Conservation (phyloP, 371 early-diverging fungal species). For the Dinochytrium kinnereticum region DNA sequence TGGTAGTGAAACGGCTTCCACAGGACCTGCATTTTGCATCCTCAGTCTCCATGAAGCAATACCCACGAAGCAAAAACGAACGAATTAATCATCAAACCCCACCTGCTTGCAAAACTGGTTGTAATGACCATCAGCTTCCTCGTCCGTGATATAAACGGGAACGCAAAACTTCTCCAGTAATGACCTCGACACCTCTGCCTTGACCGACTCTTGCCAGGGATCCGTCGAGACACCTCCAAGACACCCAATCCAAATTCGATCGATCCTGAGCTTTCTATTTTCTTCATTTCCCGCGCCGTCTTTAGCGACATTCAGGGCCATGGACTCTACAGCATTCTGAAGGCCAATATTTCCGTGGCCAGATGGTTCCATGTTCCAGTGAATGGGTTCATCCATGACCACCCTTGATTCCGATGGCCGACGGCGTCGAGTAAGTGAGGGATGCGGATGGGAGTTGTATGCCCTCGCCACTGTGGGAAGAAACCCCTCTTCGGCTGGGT, state of each 20-base stretch:
- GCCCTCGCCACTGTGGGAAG: constrained; percentile 19
- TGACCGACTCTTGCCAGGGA: constrained; percentile 65
- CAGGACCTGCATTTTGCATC: constrained; percentile 52
- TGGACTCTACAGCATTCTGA: constrained; percentile 82
- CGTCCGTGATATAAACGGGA: constrained; percentile 65
- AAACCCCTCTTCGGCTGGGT: constrained; percentile 25
- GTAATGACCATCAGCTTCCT: constrained; percentile 60
- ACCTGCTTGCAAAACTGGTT: constrained; percentile 66
- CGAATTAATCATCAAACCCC: not conserved
- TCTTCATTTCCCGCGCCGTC: constrained; percentile 22
- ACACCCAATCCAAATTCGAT: constrained; percentile 76
- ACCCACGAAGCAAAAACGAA: no score
- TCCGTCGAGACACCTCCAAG: constrained; percentile 74
- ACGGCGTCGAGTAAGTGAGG: no score
- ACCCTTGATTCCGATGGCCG: constrained; percentile 33
- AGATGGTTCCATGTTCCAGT: constrained; percentile 63
- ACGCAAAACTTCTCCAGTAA: constrained; percentile 29
- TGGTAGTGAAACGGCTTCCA: constrained; percentile 77
- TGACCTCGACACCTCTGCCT: constrained; percentile 37
- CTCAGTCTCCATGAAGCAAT: not conserved
- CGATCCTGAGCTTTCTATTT: not conserved
- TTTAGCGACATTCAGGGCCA: constrained; percentile 31
- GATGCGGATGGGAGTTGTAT: constrained; percentile 30
- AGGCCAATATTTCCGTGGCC: constrained; percentile 87
- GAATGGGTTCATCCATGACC: constrained; percentile 33